Evolutionary conservation across 495 filamentous ascomycete genomes (phyloP).

Genomic region (Xylaria venustula): DNA sequence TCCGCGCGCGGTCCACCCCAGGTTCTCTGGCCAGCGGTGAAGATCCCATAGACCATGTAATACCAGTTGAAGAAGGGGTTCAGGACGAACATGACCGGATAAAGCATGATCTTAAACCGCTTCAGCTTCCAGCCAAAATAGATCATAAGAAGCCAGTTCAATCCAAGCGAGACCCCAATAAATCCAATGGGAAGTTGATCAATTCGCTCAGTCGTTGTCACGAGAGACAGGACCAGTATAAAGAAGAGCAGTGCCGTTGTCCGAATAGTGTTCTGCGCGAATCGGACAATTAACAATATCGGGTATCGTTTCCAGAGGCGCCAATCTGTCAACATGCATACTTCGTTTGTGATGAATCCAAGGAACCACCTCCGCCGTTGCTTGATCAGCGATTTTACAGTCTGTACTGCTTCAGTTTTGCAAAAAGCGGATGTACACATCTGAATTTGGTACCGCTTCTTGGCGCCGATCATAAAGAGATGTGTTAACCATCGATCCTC

Average conservation of each 20-base stretch:
- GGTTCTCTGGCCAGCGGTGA: slow-evolving; percentile 91
- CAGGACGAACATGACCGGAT: slow-evolving; percentile 91
- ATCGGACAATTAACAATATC: slow-evolving; percentile 80
- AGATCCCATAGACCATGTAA: slow-evolving; percentile 87
- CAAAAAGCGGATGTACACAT: slow-evolving; percentile 97
- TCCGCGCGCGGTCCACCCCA: slow-evolving; percentile 97
- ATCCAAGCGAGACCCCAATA: slow-evolving; percentile 88
- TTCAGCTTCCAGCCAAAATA: slow-evolving; percentile 88
- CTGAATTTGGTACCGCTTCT: slow-evolving; percentile 90
- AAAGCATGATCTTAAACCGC: slow-evolving; percentile 90
- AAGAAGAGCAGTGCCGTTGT: slow-evolving; percentile 96
- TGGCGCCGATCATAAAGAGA: slow-evolving; percentile 97
- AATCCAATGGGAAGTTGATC: slow-evolving; percentile 85
- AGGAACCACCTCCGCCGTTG: slow-evolving; percentile 96
- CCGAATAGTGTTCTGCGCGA: slow-evolving; percentile 95
- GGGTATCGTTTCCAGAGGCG: slow-evolving; percentile 91
- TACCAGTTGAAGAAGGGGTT: slow-evolving; percentile 99
- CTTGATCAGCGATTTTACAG: slow-evolving; percentile 82
- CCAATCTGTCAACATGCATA: slow-evolving; percentile 95
- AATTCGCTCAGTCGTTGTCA: slow-evolving; percentile 78
- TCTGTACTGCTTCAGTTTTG: slow-evolving; percentile 96
- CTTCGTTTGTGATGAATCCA: slow-evolving; percentile 97
- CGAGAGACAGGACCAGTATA: slow-evolving; percentile 85
- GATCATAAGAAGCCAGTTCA: slow-evolving; percentile 95
- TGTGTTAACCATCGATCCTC: slow-evolving; percentile 98